Conservation (phyloP, 1,284 basidiomycete genomes). For the Sporisorium exsertum region DNA sequence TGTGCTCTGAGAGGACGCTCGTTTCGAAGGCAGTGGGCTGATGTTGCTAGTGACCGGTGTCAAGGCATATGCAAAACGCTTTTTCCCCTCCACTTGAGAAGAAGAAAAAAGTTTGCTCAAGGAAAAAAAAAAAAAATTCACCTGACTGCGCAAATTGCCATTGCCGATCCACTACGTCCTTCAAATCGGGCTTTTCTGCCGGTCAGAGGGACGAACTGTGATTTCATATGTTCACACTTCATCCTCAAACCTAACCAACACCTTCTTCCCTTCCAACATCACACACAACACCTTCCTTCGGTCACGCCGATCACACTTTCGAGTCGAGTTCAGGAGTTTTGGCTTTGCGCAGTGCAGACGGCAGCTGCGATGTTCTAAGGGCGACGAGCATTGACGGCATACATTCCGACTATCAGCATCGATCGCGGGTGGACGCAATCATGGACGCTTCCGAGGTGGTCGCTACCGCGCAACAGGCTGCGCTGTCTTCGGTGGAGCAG, state of each 20-base stretch:
- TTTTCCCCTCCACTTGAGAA: slow-evolving; percentile 13
- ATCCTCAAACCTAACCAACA: background rate
- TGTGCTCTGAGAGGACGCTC: background rate
- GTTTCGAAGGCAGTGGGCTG: too few species aligned
- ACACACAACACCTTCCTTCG: background rate
- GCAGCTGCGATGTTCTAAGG: background rate
- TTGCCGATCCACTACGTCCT: background rate
- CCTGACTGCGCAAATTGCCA: background rate
- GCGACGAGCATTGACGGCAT: background rate
- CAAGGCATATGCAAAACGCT: background rate
- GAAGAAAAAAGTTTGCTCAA: slow-evolving; percentile 12
- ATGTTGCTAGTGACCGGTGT: background rate
- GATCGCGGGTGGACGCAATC: background rate
- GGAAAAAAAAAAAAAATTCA: slow-evolving; percentile 10
- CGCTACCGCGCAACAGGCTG: slow-evolving; percentile 22
- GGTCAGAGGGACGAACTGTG: too few species aligned
- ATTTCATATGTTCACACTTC: slow-evolving; percentile 1
- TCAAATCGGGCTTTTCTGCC: background rate
- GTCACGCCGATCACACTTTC: background rate
- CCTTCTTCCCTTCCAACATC: background rate
- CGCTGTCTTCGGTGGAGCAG: slow-evolving; percentile 11
- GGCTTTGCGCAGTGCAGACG: background rate
- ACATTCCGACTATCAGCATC: slow-evolving; percentile 8
- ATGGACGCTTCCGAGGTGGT: slow-evolving; percentile 22
- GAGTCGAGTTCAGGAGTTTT: background rate